phyloP scores from a whole-genome alignment of 768 basidiomycete species.

The Pholiota molesta region DNA sequence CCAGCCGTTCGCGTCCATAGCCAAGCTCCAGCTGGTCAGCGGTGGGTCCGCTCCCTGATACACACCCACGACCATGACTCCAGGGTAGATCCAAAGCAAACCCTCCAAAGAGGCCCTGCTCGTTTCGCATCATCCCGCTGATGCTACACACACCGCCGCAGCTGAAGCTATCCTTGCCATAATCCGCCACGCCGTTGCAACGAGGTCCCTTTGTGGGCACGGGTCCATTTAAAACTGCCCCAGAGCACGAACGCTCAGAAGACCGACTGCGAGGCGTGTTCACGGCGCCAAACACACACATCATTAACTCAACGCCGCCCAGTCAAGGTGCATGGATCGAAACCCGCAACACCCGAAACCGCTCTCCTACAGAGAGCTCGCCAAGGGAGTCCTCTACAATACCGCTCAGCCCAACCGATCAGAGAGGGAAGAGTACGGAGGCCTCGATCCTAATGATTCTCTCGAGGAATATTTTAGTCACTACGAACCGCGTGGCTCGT shows the following conservation, averaged over 20 bases:
- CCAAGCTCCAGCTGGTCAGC: no score
- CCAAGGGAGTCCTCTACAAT: slow-evolving; percentile 5
- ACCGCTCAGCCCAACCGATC: not conserved
- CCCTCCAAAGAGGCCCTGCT: no score
- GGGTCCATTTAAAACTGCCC: not conserved
- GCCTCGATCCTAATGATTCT: no score
- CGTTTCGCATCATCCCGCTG: no score
- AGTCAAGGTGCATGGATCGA: not conserved
- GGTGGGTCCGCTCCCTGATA: no score
- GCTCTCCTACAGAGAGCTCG: slow-evolving; percentile 3
- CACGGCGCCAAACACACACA: not conserved
- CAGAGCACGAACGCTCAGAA: not conserved
- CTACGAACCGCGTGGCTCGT: not conserved
- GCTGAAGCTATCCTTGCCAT: no score
- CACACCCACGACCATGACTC: no score
- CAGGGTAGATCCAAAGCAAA: no score
- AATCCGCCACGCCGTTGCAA: not conserved
- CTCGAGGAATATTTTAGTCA: not conserved
- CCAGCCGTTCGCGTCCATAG: no score
- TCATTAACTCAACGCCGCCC: not conserved
- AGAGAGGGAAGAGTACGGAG: not conserved
- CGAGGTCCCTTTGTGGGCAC: not conserved
- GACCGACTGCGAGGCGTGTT: not conserved
- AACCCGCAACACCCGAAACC: not conserved
- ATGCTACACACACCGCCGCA: no score